Evolutionary conservation across 495 filamentous ascomycete genomes (phyloP).

Genomic region (Daldinia caldariorum): DNA sequence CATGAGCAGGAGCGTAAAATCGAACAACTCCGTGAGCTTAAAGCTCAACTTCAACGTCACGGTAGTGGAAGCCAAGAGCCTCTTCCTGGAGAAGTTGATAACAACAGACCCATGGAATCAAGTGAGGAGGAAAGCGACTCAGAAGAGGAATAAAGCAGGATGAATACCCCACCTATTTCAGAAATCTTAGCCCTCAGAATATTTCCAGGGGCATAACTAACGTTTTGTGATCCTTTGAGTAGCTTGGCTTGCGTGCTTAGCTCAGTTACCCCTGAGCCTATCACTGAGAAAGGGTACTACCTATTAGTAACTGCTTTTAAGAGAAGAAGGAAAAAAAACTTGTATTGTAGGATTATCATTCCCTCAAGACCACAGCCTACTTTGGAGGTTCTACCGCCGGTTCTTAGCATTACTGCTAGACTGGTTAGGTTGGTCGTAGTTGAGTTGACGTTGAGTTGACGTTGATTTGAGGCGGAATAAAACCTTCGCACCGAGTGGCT

Average conservation of each 20-base stretch:
- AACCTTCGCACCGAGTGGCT: not conserved
- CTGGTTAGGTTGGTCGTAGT: slow-evolving; percentile 13
- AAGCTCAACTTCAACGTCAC: slow-evolving; percentile 57
- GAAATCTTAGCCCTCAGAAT: not conserved
- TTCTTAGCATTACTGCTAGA: not conserved
- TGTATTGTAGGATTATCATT: slow-evolving; percentile 28
- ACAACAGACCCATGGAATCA: slow-evolving; percentile 41
- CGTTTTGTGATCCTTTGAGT: not conserved
- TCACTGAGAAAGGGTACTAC: not conserved
- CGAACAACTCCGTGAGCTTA: slow-evolving; percentile 73
- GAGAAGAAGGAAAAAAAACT: slow-evolving; percentile 6
- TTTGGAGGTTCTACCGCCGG: not conserved
- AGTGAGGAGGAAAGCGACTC: slow-evolving; percentile 48
- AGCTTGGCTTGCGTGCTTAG: slow-evolving; percentile 6
- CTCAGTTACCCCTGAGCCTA: not conserved
- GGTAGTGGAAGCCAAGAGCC: slow-evolving; percentile 61
- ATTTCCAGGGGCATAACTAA: not conserved
- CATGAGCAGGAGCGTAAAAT: slow-evolving; percentile 91
- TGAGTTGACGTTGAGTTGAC: slow-evolving; percentile 1
- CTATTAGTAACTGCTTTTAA: slow-evolving; percentile 7
- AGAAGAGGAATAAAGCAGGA: slow-evolving; percentile 44
- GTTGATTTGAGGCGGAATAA: slow-evolving; percentile 3
- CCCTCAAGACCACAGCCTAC: slow-evolving; percentile 13
- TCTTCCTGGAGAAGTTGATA: slow-evolving; percentile 49
- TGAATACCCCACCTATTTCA: slow-evolving; percentile 1